phyloP scores from a whole-genome alignment of 495 filamentous ascomycete species.

The Chlorociboria aeruginascens region DNA sequence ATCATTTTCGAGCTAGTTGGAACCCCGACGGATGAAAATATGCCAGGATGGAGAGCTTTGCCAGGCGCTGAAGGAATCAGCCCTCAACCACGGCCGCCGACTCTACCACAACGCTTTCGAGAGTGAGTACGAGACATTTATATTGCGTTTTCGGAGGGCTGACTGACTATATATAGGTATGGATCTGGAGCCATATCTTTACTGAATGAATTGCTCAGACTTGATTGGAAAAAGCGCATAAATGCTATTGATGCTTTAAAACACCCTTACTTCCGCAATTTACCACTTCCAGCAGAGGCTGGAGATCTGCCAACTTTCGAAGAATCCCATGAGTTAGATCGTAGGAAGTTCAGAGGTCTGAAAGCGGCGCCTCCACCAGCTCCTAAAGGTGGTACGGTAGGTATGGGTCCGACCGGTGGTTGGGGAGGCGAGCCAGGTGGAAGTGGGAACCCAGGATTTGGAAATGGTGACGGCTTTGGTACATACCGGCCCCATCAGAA shows the following conservation, averaged over 20 bases:
- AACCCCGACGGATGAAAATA: constrained; percentile 77
- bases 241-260: constrained; percentile 92
- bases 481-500: constrained; percentile 20
- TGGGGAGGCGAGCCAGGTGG: constrained; percentile 35
- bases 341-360: constrained; percentile 73
- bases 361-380: constrained; percentile 73
- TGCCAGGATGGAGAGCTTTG: constrained; percentile 80
- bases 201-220: constrained; percentile 67
- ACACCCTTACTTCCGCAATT: constrained; percentile 78
- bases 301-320: constrained; percentile 79
- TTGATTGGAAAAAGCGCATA: constrained; percentile 78
- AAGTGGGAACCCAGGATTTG: constrained; percentile 34
- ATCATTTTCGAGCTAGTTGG: constrained; percentile 92
- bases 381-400: constrained; percentile 78
- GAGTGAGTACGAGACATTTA: constrained; percentile 33
- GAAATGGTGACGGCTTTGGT: constrained; percentile 19
- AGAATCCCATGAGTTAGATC: constrained; percentile 91
- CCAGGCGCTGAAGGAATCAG: constrained; percentile 69
- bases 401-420: constrained; percentile 52
- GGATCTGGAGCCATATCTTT: constrained; percentile 60
- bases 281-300: constrained; percentile 67
- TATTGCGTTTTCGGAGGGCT: background rate
- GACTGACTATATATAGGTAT: constrained; percentile 18
- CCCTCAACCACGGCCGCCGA: constrained; percentile 50
- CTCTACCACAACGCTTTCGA: constrained; percentile 59